A percentile compares a stretch with the other conserved stretches of the same genome.
phyloP scores from a whole-genome alignment of 2,329 filamentous ascomycete genomes.

The Fusarium pilosicola region DNA sequence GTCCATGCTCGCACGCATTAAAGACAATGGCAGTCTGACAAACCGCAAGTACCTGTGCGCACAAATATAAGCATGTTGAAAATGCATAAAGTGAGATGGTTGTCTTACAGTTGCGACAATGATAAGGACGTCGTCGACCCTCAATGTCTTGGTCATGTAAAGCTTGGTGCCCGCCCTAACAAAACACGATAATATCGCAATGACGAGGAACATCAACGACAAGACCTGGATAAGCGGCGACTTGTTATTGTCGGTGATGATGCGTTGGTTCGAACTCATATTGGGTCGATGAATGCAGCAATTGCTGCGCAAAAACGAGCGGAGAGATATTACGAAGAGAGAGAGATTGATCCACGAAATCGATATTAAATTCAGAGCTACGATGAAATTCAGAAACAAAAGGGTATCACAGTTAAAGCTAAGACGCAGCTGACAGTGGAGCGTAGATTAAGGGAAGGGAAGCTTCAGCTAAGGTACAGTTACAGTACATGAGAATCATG shows the following conservation, averaged over 20 bases:
- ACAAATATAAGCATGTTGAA: background rate
- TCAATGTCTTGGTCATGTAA: constrained; percentile 44
- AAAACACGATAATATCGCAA: constrained; percentile 40
- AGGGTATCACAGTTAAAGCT: background rate
- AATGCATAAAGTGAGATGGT: background rate
- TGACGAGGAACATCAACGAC: constrained; percentile 45
- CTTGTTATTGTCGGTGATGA: constrained; percentile 46
- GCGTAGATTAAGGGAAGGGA: background rate
- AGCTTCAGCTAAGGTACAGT: background rate
- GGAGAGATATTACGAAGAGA: background rate
- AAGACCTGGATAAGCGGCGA: constrained; percentile 45
- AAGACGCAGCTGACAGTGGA: constrained; percentile 8
- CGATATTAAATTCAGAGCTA: background rate
- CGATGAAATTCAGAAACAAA: background rate
- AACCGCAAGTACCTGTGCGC: constrained; percentile 28
- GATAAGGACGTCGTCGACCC: constrained; percentile 40
- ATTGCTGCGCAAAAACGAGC: background rate
- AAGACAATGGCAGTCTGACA: constrained; percentile 38
- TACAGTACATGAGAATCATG: background rate
- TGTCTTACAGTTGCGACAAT: constrained; percentile 40
- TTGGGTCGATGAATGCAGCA: background rate
- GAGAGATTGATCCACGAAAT: background rate
- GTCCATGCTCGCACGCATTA: constrained; percentile 36
- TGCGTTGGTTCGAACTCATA: constrained; percentile 39
- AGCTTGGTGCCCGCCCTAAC: constrained; percentile 44